Evolutionary conservation across 129 eudicot species (phyloP).

Genomic region (Daucus carota): DNA sequence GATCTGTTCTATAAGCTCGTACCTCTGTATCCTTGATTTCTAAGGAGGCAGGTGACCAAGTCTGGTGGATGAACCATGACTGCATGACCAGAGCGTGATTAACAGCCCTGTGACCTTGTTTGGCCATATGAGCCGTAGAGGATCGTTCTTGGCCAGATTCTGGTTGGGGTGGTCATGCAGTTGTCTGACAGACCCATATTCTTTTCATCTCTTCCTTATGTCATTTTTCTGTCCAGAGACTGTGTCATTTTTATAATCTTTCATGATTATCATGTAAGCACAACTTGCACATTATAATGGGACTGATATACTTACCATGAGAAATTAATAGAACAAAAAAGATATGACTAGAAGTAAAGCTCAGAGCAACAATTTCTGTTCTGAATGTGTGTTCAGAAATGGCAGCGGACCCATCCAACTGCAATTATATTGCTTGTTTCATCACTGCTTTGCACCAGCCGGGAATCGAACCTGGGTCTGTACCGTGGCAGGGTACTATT

Average conservation of each 20-base stretch:
- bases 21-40: conserved; percentile 70
- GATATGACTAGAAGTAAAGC: background rate
- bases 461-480: conserved; percentile 60
- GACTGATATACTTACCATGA: no score
- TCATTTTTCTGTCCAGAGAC: no score
- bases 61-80: conserved; percentile 27
- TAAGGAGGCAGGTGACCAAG: conserved; percentile 57
- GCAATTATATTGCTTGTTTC: background rate
- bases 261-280: no score
- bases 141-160: no score
- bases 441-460: background rate
- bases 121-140: no score
- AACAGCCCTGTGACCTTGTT: background rate
- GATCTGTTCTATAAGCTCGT: conserved; percentile 85
- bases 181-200: no score
- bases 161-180: no score
- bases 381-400: background rate
- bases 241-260: no score
- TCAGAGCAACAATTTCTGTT: background rate
- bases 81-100: conserved; percentile 20
- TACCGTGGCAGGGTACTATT: conserved; percentile 70
- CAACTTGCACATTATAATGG: no score
- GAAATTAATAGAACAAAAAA: no score
- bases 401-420: background rate
- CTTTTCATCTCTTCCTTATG: no score